Conservation (phyloP, 1,284 basidiomycete species). For the Phlebopus sp. region DNA sequence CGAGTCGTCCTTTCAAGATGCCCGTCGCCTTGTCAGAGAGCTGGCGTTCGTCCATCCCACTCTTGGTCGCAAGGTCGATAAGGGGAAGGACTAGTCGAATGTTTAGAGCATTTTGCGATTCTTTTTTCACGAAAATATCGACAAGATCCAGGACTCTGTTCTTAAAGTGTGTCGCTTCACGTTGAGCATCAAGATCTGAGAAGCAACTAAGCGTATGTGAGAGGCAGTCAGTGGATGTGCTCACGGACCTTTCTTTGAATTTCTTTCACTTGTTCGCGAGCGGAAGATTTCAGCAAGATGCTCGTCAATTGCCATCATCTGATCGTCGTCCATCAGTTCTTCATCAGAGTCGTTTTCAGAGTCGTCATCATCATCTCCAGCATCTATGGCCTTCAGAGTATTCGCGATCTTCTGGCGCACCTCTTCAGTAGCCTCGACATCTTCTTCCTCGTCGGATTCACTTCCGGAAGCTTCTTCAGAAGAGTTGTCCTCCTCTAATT, state of each 20-base stretch:
- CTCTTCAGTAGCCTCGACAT: conserved; percentile 59
- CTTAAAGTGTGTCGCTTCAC: conserved; percentile 92
- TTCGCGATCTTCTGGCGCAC: conserved; percentile 77
- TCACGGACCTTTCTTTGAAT: conserved; percentile 58
- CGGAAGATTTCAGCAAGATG: conserved; percentile 90
- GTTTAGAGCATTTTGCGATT: conserved; percentile 65
- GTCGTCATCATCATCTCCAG: conserved; percentile 43
- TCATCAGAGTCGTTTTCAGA: conserved; percentile 45
- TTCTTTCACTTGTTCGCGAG: conserved; percentile 60
- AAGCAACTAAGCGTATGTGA: conserved; percentile 5
- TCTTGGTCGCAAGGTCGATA: conserved; percentile 66
- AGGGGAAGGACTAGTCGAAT: conserved; percentile 75
- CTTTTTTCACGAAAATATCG: conserved; percentile 78
- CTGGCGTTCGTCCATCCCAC: conserved; percentile 77
- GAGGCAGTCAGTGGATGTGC: background rate
- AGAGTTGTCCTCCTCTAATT: conserved; percentile 38
- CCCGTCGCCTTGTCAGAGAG: conserved; percentile 83
- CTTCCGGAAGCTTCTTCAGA: conserved; percentile 33
- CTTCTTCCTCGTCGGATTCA: conserved; percentile 39
- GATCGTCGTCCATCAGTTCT: conserved; percentile 89
- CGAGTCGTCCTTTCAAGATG: conserved; percentile 73
- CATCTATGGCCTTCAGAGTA: conserved; percentile 68
- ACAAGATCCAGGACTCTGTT: conserved; percentile 91
- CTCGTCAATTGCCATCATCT: conserved; percentile 96
- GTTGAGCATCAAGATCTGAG: conserved; percentile 61